Percentiles rank a stretch among this genome's conserved stretches.
These are phyloP conservation scores for Smithsoniella earleae DNA, from an alignment of 163 green algal species.

Conservation along the genomic window DNA sequence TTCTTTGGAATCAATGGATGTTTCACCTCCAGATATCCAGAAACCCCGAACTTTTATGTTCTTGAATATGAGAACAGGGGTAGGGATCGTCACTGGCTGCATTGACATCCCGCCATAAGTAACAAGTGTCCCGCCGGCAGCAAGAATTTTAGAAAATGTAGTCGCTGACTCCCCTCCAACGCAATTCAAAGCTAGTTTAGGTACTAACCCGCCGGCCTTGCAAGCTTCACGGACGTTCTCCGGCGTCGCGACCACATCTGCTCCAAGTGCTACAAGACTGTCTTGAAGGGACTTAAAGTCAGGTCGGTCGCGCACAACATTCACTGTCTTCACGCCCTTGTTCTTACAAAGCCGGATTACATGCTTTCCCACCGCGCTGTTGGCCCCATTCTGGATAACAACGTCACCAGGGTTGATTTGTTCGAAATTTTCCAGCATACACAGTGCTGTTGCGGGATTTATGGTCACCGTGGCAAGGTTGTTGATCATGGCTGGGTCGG, in stretches of 20 bases:
- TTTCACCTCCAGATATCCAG: constrained; percentile 60
- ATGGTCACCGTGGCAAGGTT: constrained; percentile 63
- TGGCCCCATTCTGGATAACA: constrained; percentile 79
- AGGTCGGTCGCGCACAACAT: constrained; percentile 65
- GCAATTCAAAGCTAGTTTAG: constrained; percentile 69
- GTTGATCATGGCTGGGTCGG: no score
- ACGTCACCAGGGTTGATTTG: constrained; percentile 62
- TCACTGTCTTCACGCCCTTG: constrained; percentile 64
- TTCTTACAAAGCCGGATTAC: constrained; percentile 71
- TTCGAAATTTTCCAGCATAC: constrained; percentile 73
- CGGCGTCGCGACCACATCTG: constrained; percentile 64
- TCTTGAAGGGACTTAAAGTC: constrained; percentile 43
- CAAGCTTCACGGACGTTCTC: constrained; percentile 37
- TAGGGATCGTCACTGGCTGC: constrained; percentile 61
- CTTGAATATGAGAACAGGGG: constrained; percentile 80
- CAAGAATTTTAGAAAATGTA: constrained; percentile 28
- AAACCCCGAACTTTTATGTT: constrained; percentile 68
- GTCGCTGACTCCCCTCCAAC: constrained; percentile 29
- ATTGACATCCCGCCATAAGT: constrained; percentile 80
- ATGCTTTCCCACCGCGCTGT: constrained; percentile 64
- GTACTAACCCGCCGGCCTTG: constrained; percentile 32
- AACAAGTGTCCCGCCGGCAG: constrained; percentile 58
- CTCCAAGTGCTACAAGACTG: constrained; percentile 54
- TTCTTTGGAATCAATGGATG: constrained; percentile 31
- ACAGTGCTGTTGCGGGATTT: constrained; percentile 74